These are phyloP conservation scores for Populus trichocarpa DNA, from an alignment of 441 rosid genomes.

Conservation along the genomic window DNA sequence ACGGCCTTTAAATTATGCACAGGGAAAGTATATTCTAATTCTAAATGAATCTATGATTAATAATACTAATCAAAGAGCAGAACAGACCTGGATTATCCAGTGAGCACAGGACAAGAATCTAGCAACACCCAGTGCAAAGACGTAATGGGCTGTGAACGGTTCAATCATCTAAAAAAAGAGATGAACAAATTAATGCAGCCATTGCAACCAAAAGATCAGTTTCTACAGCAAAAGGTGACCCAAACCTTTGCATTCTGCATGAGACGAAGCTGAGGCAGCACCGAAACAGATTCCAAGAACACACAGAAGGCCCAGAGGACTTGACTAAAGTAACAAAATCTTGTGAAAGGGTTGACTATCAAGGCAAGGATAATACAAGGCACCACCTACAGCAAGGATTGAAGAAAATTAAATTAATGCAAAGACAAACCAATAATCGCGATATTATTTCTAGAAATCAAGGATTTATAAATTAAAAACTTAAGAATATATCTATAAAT, in stretches of 20 bases:
- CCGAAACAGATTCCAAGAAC: slow-evolving; percentile 67
- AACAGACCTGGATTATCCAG: slow-evolving; percentile 63
- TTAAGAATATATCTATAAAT: too few relatives aligned
- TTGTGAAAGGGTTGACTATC: slow-evolving; percentile 40
- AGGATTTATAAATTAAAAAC: too few relatives aligned
- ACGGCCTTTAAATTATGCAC: too few relatives aligned
- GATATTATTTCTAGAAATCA: too few relatives aligned
- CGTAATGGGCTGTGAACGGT: slow-evolving; percentile 80
- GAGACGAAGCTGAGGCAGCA: slow-evolving; percentile 79
- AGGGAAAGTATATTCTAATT: neutral
- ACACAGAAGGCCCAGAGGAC: slow-evolving; percentile 64
- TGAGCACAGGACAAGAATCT: slow-evolving; percentile 74
- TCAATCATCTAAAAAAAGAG: slow-evolving; percentile 57
- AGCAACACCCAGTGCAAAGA: slow-evolving; percentile 73
- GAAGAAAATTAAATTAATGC: neutral
- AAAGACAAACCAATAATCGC: too few relatives aligned
- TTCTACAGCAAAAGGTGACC: neutral
- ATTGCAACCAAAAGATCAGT: neutral
- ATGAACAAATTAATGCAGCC: neutral
- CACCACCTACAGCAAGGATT: slow-evolving; percentile 38
- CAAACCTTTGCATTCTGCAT: slow-evolving; percentile 73
- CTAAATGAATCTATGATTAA: neutral
- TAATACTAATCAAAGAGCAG: neutral
- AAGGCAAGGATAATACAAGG: slow-evolving; percentile 54
- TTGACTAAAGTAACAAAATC: slow-evolving; percentile 10